These are phyloP conservation scores for Lophium mytilinum DNA, from an alignment of 495 filamentous ascomycete genomes.

Conservation along the genomic window DNA sequence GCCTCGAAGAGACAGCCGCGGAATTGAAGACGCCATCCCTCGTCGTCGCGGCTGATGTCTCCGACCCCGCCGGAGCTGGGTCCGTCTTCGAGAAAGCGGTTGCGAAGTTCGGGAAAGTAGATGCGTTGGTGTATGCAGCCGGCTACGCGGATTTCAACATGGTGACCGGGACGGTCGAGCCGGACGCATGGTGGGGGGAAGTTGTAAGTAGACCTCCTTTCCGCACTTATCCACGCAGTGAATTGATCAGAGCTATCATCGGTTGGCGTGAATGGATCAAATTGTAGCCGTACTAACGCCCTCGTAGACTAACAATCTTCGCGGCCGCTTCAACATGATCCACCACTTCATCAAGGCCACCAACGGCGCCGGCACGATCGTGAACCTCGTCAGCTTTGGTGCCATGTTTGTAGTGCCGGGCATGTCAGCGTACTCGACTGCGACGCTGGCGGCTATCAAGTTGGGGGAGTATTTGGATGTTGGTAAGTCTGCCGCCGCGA, in stretches of 20 bases:
- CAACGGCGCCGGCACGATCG: conserved; percentile 28
- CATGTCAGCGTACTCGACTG: conserved; percentile 34
- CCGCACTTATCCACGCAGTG: background rate
- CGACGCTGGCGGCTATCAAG: conserved; percentile 34
- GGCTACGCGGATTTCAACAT: conserved; percentile 1
- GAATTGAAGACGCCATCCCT: conserved; percentile 33
- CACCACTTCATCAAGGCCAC: conserved; percentile 34
- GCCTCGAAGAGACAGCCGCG: conserved; percentile 29
- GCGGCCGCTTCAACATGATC: conserved; percentile 37
- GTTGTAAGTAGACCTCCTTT: conserved; percentile 6
- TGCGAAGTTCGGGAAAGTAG: conserved; percentile 24
- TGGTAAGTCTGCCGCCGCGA: conserved; percentile 8
- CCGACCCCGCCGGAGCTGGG: conserved; percentile 26
- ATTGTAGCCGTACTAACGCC: too few species aligned
- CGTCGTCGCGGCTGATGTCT: conserved; percentile 28
- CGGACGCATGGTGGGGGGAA: conserved; percentile 1
- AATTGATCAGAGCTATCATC: background rate
- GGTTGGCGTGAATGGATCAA: background rate
- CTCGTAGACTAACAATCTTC: conserved; percentile 39
- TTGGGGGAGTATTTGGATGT: conserved; percentile 29
- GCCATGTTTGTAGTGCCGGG: conserved; percentile 27
- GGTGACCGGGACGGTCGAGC: conserved; percentile 3
- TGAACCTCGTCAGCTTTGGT: conserved; percentile 36
- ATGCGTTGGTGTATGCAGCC: conserved; percentile 15
- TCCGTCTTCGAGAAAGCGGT: conserved; percentile 35